These are phyloP conservation scores for Corynespora cassiicola DNA, from an alignment of 2,329 filamentous ascomycete genomes.

Conservation along the genomic window DNA sequence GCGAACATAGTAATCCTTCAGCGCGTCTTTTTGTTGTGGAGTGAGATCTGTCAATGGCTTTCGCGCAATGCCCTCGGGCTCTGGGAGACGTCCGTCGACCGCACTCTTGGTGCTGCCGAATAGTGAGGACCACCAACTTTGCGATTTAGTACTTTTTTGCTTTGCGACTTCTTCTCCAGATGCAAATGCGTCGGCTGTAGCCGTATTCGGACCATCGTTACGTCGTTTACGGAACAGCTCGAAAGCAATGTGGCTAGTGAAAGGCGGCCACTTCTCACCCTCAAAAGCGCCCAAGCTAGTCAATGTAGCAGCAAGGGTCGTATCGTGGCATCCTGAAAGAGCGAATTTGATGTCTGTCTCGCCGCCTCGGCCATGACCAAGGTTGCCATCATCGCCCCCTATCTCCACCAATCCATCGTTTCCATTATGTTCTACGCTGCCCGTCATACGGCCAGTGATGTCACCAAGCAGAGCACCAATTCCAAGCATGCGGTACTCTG, in stretches of 20 bases:
- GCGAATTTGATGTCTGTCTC: slow-evolving; percentile 71
- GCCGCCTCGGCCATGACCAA: slow-evolving; percentile 53
- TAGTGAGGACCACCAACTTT: slow-evolving; percentile 46
- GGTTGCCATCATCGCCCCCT: slow-evolving; percentile 37
- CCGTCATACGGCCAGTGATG: slow-evolving; percentile 64
- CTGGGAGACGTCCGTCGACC: slow-evolving; percentile 5
- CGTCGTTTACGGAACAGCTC: slow-evolving; percentile 77
- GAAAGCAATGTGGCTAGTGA: slow-evolving; percentile 88
- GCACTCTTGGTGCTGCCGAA: slow-evolving; percentile 34
- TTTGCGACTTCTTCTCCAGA: slow-evolving; percentile 5
- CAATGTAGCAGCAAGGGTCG: slow-evolving; percentile 82
- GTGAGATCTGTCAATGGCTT: slow-evolving; percentile 64
- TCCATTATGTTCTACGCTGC: slow-evolving; percentile 41
- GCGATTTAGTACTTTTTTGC: slow-evolving; percentile 14
- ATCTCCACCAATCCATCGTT: slow-evolving; percentile 49
- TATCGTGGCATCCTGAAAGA: slow-evolving; percentile 90
- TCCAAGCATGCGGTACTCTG: slow-evolving; percentile 87
- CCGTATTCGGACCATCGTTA: slow-evolving; percentile 4
- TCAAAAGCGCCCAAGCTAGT: slow-evolving; percentile 81
- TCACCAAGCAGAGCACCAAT: slow-evolving; percentile 88
- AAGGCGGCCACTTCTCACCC: slow-evolving; percentile 82
- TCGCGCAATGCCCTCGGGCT: slow-evolving; percentile 62
- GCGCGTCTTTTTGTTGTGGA: slow-evolving; percentile 61
- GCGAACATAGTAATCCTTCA: slow-evolving; percentile 85
- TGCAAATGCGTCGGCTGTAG: slow-evolving; percentile 3